Evolutionary conservation across 1,284 basidiomycete species (phyloP).

Genomic region (Cutaneotrichosporon mucoides): DNA sequence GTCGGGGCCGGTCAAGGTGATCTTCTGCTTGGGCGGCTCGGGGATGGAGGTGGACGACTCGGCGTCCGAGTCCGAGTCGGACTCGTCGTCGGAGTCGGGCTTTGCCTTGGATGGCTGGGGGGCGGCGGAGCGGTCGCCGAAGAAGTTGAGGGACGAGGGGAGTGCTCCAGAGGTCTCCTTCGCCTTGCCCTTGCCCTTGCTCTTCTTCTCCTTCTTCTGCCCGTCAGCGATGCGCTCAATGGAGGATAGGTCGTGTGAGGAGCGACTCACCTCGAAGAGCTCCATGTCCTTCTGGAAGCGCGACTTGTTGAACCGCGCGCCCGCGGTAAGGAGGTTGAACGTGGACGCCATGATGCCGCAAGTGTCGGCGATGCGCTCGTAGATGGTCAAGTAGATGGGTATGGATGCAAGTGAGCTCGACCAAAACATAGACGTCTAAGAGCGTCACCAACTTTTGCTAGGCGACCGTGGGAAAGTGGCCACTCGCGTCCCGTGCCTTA

Average conservation of each 20-base stretch:
- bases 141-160: conserved; percentile 79
- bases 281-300: conserved; percentile 67
- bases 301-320: conserved; percentile 71
- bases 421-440: not conserved
- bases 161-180: conserved; percentile 46
- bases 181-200: conserved; percentile 41
- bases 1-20: conserved; percentile 42
- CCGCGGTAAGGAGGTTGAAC: conserved; percentile 71
- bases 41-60: conserved; percentile 20
- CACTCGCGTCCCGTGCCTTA: not conserved
- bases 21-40: conserved; percentile 47
- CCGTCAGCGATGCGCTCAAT: conserved; percentile 58
- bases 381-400: conserved; percentile 73
- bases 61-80: conserved; percentile 21
- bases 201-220: conserved; percentile 39
- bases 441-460: conserved; percentile 13
- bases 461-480: conserved; percentile 18
- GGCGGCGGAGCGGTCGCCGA: conserved; percentile 62
- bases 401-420: conserved; percentile 46
- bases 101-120: conserved; percentile 47
- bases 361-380: conserved; percentile 61
- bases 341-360: conserved; percentile 48
- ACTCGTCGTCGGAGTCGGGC: conserved; percentile 14
- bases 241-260: conserved; percentile 75
- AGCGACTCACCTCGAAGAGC: conserved; percentile 61